A percentile compares a stretch with the other conserved stretches of the same genome.
These are phyloP conservation scores for Candolleomyces aberdarensis DNA, from an alignment of 768 basidiomycete species.

Conservation along the genomic window DNA sequence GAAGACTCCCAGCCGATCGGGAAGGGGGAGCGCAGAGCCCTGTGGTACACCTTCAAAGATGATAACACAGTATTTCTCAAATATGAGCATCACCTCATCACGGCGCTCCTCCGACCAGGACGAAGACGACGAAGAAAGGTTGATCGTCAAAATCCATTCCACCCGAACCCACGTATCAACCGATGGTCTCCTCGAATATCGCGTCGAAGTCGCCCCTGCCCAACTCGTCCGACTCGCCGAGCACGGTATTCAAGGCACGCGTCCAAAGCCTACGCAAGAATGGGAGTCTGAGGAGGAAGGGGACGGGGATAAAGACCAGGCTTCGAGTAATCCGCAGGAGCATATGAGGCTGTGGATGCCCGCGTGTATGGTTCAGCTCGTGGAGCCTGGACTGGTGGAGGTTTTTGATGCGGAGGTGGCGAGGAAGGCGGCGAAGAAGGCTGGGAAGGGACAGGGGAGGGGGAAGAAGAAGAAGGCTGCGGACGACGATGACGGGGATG, in stretches of 20 bases:
- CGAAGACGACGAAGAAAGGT: slow-evolving; percentile 33
- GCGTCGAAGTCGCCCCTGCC: slow-evolving; percentile 70
- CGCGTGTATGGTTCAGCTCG: slow-evolving; percentile 68
- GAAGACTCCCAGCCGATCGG: slow-evolving; percentile 37
- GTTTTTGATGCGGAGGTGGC: slow-evolving; percentile 52
- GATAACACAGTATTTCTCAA: slow-evolving; percentile 55
- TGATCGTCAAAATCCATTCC: slow-evolving; percentile 67
- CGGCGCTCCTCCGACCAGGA: slow-evolving; percentile 12
- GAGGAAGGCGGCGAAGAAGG: slow-evolving; percentile 50
- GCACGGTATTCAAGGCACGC: slow-evolving; percentile 61
- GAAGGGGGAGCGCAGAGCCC: slow-evolving; percentile 19
- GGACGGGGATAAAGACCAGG: slow-evolving; percentile 29
- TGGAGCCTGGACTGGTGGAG: slow-evolving; percentile 61
- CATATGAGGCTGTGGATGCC: slow-evolving; percentile 79
- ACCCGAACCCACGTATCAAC: slow-evolving; percentile 67
- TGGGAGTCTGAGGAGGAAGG: slow-evolving; percentile 50
- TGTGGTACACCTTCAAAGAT: slow-evolving; percentile 53
- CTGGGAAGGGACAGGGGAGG: slow-evolving; percentile 32
- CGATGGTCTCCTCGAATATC: slow-evolving; percentile 72
- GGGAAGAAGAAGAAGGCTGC: slow-evolving; percentile 9
- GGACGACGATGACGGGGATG: not conserved
- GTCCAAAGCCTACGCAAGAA: slow-evolving; percentile 46
- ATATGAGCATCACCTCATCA: slow-evolving; percentile 32
- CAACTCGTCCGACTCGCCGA: slow-evolving; percentile 64
- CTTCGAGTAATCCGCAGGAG: slow-evolving; percentile 48